Percentiles rank a stretch among this genome's conserved stretches.
These are phyloP conservation scores for Monosporascus sp. DNA, from an alignment of 2,329 filamentous ascomycete genomes.

Conservation along the genomic window DNA sequence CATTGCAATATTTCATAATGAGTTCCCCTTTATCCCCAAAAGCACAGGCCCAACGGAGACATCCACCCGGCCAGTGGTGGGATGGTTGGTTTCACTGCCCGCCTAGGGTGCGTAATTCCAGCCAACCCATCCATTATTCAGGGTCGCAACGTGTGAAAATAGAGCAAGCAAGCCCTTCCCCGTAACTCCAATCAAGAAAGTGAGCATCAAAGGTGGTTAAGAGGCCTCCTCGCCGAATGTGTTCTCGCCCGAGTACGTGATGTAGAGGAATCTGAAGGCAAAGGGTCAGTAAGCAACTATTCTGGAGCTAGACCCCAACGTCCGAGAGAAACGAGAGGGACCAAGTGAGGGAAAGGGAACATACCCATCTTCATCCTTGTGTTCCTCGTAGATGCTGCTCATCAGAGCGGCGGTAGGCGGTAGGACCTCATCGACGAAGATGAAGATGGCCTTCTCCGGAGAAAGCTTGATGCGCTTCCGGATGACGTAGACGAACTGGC, in stretches of 20 bases:
- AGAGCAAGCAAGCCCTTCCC: background rate
- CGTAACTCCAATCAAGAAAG: background rate
- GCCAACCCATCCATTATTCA: background rate
- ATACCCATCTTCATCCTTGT: constrained; percentile 78
- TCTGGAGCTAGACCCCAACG: background rate
- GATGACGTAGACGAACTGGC: constrained; percentile 99
- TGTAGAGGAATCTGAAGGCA: constrained; percentile 80
- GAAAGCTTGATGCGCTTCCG: constrained; percentile 99
- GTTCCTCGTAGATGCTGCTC: constrained; percentile 99
- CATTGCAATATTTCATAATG: background rate
- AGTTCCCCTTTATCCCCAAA: background rate
- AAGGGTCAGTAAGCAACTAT: constrained; percentile 9
- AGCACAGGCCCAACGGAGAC: background rate
- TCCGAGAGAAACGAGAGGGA: background rate
- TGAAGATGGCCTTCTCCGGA: constrained; percentile 99
- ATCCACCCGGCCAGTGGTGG: background rate
- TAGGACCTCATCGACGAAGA: constrained; percentile 98
- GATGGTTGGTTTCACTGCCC: background rate
- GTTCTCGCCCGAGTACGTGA: constrained; percentile 99
- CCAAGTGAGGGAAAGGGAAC: constrained; percentile 18
- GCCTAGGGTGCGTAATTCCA: background rate
- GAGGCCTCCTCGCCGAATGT: constrained; percentile 69
- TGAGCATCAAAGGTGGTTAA: constrained; percentile 15
- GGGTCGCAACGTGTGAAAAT: background rate
- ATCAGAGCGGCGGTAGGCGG: constrained; percentile 95